These are phyloP conservation scores for Phaseolus coccineus DNA, from an alignment of 331 rosid genomes.

Conservation along the genomic window DNA sequence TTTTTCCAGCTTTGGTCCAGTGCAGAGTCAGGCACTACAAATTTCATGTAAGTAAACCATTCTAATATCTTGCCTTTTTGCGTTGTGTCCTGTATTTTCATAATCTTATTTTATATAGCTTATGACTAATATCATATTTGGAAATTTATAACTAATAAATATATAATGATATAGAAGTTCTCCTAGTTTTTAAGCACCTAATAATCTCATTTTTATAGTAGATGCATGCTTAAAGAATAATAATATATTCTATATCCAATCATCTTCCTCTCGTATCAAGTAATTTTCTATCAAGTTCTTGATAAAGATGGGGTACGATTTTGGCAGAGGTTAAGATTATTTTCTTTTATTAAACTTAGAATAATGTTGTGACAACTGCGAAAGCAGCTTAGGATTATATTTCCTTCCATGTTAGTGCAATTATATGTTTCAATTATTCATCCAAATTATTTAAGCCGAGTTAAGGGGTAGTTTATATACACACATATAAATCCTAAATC, in stretches of 20 bases:
- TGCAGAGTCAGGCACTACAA: conserved; percentile 80
- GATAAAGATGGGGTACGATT: not conserved
- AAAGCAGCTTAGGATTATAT: not conserved
- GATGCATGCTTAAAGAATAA: not conserved
- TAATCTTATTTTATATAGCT: not conserved
- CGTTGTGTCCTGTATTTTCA: not conserved
- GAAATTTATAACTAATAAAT: not conserved
- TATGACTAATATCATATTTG: not conserved
- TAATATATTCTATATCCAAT: not conserved
- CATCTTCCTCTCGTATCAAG: not conserved
- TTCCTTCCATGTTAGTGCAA: conserved; percentile 3
- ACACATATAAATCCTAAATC: not conserved
- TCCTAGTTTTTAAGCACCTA: not conserved
- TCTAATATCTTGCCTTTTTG: not conserved
- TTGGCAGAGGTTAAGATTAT: not conserved
- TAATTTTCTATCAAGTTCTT: not conserved
- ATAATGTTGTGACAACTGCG: not conserved
- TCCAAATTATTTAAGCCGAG: not conserved
- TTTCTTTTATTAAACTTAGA: conserved; percentile 6
- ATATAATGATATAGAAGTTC: not conserved
- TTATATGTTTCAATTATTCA: not conserved
- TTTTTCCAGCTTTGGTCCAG: conserved; percentile 75
- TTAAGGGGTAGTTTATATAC: not conserved
- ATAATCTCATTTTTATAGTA: not conserved
- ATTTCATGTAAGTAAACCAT: conserved; percentile 69